phyloP scores from a whole-genome alignment of 306 rosid genomes.

The Erythrophleum fordii region DNA sequence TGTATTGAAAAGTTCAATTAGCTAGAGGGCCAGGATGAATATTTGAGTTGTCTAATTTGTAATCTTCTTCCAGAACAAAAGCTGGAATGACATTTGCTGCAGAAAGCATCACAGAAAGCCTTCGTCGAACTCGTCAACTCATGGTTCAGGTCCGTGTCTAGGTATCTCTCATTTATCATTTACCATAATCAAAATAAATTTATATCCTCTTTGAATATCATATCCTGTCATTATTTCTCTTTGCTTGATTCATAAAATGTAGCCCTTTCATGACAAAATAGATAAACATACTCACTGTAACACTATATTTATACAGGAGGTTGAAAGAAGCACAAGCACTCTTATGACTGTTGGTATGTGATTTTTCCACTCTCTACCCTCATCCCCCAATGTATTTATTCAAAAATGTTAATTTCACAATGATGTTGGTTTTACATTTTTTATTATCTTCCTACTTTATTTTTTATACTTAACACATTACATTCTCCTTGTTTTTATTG shows the following conservation, averaged over 20 bases:
- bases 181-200: not conserved
- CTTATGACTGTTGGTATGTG: constrained; percentile 71
- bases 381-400: not conserved
- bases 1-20: constrained; percentile 25
- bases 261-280: not conserved
- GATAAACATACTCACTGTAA: constrained; percentile 30
- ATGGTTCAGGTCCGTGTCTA: constrained; percentile 80
- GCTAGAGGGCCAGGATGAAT: constrained; percentile 24
- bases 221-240: not conserved
- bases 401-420: not conserved
- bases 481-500: constrained; percentile 1
- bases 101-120: constrained; percentile 95
- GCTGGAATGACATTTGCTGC: constrained; percentile 96
- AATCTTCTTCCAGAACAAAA: constrained; percentile 67
- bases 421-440: not conserved
- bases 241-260: constrained; percentile 13
- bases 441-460: not conserved
- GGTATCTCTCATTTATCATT: not conserved
- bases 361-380: not conserved
- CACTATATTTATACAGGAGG: constrained; percentile 64
- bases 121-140: constrained; percentile 86
- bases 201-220: not conserved
- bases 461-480: not conserved
- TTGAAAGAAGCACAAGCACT: constrained; percentile 81
- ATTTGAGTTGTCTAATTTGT: constrained; percentile 19